These are phyloP conservation scores for Cymbopogon flexuosus DNA, from an alignment of 202 grass and related monocot species.

Conservation along the genomic window DNA sequence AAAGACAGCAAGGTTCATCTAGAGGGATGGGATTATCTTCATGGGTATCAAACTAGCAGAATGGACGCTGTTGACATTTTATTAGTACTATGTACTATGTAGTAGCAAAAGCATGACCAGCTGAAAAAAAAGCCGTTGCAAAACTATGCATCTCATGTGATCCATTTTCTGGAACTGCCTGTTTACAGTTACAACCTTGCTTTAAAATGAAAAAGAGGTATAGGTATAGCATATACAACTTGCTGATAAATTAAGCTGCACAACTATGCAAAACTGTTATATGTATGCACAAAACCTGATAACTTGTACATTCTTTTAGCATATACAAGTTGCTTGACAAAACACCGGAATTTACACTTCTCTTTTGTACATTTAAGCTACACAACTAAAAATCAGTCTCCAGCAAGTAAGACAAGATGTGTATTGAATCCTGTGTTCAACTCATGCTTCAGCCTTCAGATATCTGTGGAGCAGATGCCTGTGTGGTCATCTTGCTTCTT, in stretches of 20 bases:
- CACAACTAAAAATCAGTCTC: not conserved
- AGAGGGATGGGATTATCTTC: not conserved
- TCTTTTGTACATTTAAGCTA: conserved; percentile 31
- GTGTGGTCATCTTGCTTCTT: conserved; percentile 71
- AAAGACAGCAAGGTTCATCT: not conserved
- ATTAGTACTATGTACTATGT: not conserved
- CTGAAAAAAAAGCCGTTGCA: not conserved
- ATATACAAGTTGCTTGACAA: conserved; percentile 16
- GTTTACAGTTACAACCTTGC: conserved; percentile 7
- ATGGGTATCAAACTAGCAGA: not conserved
- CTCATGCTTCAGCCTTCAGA: conserved; percentile 24
- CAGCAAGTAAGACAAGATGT: not conserved
- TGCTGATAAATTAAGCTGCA: not conserved
- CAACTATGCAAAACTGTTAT: not conserved
- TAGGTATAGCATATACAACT: conserved; percentile 14
- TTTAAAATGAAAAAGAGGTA: not conserved
- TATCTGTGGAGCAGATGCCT: conserved; percentile 18
- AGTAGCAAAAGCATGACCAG: not conserved
- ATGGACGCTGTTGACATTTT: too few species aligned
- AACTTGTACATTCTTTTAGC: not conserved
- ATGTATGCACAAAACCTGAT: conserved; percentile 3
- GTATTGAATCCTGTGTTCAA: not conserved
- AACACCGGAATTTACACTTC: conserved; percentile 28
- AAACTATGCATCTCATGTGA: not conserved
- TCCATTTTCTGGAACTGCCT: conserved; percentile 22